Evolutionary conservation across 2,329 filamentous ascomycete genomes (phyloP), one percentile per base, ranked within the genome.

Genomic region (Fusarium sp.): DNA sequence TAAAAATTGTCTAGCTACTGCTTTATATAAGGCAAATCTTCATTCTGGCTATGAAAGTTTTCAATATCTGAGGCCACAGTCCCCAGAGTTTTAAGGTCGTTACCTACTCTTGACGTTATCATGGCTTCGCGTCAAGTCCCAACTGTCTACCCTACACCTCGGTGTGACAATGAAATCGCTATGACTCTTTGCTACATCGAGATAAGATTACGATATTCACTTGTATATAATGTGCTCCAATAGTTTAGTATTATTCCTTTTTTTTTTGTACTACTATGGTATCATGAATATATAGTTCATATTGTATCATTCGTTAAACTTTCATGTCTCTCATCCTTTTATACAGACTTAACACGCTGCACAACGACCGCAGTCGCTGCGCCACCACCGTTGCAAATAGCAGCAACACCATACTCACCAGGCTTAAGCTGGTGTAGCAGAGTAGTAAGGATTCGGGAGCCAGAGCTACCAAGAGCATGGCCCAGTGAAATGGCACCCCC

Each of bases 331-430:
- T 39, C 28, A 52, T 46, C 62, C 38, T 60, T 57, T 77, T 77
- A 88, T 56, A 87, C 85, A 50, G 82, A 83, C 69, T 92, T 91
- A 72, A 95, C 86, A 74, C 90, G 90, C 81, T 98, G 95, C 56
- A 99, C 93, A 49, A 98, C 93, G 77, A 98, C 87, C 1, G 95
- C 96, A 11, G 93, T 95, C 2, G 95, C 93, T 15, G 94, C 95
- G 63, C 96, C 96, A 42, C 96, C 96, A 45, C 96, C 96, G 76
- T 99, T 99, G 83, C 96, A 98, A 65, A 99, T 98, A 4, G 95
- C 95, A 17, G 95, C 96, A 70, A 95, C 93, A 55, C 96, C 96
- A 78, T 98, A 98, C 82, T 99, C 93, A 36, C 95, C 95, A 40
- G 91, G 90, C 84, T 97, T 91, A 66, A 98, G 85, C 82, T 98